Evolutionary conservation across 305 asterid species (phyloP), one percentile per base, ranked within the genome.

Genomic region (Rubia peregrina): DNA sequence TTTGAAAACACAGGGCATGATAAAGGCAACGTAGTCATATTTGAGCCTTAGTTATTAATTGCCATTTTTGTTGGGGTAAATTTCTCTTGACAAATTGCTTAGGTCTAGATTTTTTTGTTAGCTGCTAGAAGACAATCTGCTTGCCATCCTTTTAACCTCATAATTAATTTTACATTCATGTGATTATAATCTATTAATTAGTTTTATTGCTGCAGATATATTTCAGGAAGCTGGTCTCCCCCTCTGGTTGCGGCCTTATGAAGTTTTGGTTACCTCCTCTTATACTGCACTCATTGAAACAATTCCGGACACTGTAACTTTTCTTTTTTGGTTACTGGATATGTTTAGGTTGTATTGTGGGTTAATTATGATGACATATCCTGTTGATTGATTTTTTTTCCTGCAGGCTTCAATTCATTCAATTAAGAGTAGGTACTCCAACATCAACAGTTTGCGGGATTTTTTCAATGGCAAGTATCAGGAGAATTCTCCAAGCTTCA

Each of bases 171-270:
- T 21, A 46, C 24, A 64, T 2, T 21, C 4, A 22, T 24, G 42
- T 41, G 46, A 17, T 21, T 21, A 66, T 48, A 16, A 33, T 69
- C 75, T 63, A 71, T 75, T 63, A 56, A 65, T 76, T 76, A 70
- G 62, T 72, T 71, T 61, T 67, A 68, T 69, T 78, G 80, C 88
- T 84, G 76, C 83, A 94, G 99, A 94, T 89, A 91, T 94, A 84
- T 94, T 94, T 90, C 99, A 94, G 91, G 99, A 94, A 87, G 99
- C 97, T 80, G 99, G 99, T 78, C 96, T 94, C 68, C 97, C 97
- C 21, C 83, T 94, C 48, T 94, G 99, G 99, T 78, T 94, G 83
- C 96, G 97, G 53, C 99, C 99, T 72, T 94, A 91, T 76, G 99
- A 94, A 91, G 96, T 94, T 70, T 74, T 94, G 72, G 99, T 91